Percentiles rank a stretch among this genome's conserved stretches.
These are phyloP conservation scores for Schizophyllum amplum DNA, from an alignment of 1,284 basidiomycete genomes.

Conservation along the genomic window DNA sequence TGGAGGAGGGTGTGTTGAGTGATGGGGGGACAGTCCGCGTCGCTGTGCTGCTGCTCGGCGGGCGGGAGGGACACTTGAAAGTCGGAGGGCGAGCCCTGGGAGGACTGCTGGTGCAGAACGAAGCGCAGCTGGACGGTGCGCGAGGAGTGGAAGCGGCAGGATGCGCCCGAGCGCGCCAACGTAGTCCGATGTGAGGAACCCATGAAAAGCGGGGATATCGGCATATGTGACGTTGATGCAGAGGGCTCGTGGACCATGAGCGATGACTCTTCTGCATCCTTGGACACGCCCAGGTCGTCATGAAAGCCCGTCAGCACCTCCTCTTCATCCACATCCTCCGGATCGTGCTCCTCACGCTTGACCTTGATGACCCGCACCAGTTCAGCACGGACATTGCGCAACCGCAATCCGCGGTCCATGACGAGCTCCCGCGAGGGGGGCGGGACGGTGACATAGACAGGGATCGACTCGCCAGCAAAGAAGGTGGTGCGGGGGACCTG, in stretches of 20 bases:
- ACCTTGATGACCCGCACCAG: constrained; percentile 56
- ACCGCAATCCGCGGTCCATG: constrained; percentile 53
- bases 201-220: constrained; percentile 28
- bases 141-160: constrained; percentile 70
- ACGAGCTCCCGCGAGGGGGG: constrained; percentile 58
- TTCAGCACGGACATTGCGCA: constrained; percentile 69
- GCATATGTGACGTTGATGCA: constrained; percentile 30
- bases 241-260: constrained; percentile 21
- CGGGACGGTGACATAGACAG: constrained; percentile 71
- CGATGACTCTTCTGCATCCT: constrained; percentile 5
- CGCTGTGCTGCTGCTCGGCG: constrained; percentile 37
- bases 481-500: constrained; percentile 67
- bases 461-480: constrained; percentile 59
- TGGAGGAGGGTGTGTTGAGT: constrained; percentile 71
- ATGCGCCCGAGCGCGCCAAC: constrained; percentile 67
- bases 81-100: constrained; percentile 45
- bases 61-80: constrained; percentile 30
- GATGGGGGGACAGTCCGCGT: constrained; percentile 62
- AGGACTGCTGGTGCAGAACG: constrained; percentile 52
- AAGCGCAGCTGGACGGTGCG: constrained; percentile 62
- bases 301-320: constrained; percentile 16
- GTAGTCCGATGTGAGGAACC: constrained; percentile 39
- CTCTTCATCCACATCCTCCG: constrained; percentile 19
- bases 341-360: constrained; percentile 29
- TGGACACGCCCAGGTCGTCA: not conserved